phyloP scores from a whole-genome alignment of 169 alveolate species.

The Plasmodium gallinaceum region DNA sequence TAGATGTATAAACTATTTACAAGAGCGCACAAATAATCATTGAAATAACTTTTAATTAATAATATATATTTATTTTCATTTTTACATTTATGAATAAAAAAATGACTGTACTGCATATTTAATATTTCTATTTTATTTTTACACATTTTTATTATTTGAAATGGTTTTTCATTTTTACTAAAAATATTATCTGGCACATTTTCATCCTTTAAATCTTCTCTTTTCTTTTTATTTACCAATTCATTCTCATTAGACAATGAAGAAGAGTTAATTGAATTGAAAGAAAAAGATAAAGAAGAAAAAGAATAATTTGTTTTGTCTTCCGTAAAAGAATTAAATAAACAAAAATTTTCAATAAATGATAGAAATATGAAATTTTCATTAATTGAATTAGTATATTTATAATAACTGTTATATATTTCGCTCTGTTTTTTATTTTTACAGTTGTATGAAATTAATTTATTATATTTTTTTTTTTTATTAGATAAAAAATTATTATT shows the following conservation, averaged over 20 bases:
- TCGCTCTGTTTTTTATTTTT: conserved; percentile 32
- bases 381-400: conserved; percentile 56
- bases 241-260: background rate
- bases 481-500: conserved; percentile 35
- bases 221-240: background rate
- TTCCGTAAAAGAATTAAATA: conserved; percentile 39
- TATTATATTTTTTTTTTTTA: conserved; percentile 32
- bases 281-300: conserved; percentile 58
- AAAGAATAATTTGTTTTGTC: conserved; percentile 19
- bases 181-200: background rate
- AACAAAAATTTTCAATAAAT: conserved; percentile 56
- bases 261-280: conserved; percentile 36
- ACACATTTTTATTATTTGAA: conserved; percentile 59
- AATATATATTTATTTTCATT: conserved; percentile 63
- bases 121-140: conserved; percentile 64
- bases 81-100: conserved; percentile 62
- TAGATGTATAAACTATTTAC: conserved; percentile 65
- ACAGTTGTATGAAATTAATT: conserved; percentile 5
- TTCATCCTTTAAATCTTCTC: background rate
- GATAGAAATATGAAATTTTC: conserved; percentile 49
- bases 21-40: conserved; percentile 74
- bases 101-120: conserved; percentile 66
- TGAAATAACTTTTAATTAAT: conserved; percentile 66
- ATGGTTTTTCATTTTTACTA: conserved; percentile 28
- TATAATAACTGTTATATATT: conserved; percentile 44